phyloP scores from a whole-genome alignment of 2,329 filamentous ascomycete species.

The Exophiala bonariae region DNA sequence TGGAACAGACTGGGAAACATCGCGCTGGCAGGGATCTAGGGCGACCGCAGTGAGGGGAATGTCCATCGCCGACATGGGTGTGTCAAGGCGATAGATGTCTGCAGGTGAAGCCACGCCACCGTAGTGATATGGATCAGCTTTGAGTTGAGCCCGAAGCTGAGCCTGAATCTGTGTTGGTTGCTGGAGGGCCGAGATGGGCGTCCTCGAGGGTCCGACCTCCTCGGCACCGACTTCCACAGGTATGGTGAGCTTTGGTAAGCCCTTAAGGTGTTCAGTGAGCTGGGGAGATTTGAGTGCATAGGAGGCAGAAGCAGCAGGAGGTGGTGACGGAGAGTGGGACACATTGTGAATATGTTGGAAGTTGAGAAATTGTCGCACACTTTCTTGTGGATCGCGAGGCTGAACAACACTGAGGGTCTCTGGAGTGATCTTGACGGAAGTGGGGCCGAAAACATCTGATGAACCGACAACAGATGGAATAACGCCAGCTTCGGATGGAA shows the following conservation, averaged over 20 bases:
- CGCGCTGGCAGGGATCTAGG: conserved; percentile 70
- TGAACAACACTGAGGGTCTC: conserved; percentile 69
- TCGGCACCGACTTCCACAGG: conserved; percentile 41
- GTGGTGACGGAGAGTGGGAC: conserved; percentile 50
- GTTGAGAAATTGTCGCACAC: conserved; percentile 84
- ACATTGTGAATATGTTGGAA: conserved; percentile 65
- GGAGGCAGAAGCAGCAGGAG: conserved; percentile 38
- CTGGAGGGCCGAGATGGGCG: conserved; percentile 31
- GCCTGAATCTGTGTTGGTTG: conserved; percentile 25
- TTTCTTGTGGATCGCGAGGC: conserved; percentile 81
- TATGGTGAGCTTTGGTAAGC: conserved; percentile 58
- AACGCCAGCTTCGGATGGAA: conserved; percentile 75
- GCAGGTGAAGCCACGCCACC: conserved; percentile 49
- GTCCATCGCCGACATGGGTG: conserved; percentile 88
- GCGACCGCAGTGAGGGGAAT: conserved; percentile 75
- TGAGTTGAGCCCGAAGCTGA: conserved; percentile 48
- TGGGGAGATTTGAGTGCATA: conserved; percentile 32
- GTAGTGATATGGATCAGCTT: conserved; percentile 40
- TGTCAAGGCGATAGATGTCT: conserved; percentile 73
- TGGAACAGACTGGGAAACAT: conserved; percentile 85
- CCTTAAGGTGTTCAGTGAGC: conserved; percentile 52
- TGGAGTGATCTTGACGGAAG: conserved; percentile 69
- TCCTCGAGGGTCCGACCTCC: conserved; percentile 27
- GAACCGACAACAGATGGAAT: conserved; percentile 85
- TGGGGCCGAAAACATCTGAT: conserved; percentile 81